Evolutionary conservation across 1,284 basidiomycete genomes (phyloP).

Genomic region (Microbotryum lychnidis-dioicae): DNA sequence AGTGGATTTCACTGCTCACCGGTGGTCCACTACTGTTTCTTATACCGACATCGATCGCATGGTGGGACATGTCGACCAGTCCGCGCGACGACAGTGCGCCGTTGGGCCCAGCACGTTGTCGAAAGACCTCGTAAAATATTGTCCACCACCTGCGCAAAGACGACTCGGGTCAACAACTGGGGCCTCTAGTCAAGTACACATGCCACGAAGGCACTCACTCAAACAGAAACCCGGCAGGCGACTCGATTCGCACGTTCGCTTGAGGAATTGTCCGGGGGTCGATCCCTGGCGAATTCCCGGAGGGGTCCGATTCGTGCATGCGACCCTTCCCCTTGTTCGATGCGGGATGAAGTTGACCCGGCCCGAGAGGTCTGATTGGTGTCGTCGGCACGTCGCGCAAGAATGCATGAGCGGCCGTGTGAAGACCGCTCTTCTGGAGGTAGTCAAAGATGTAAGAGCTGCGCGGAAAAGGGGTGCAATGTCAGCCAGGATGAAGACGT

Average conservation of each 20-base stretch:
- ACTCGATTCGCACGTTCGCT: constrained; percentile 19
- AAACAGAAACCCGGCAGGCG: constrained; percentile 24
- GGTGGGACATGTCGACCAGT: constrained; percentile 6
- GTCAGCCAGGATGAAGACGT: neutral
- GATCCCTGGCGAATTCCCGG: neutral
- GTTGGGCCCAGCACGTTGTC: neutral
- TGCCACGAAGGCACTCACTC: constrained; percentile 3
- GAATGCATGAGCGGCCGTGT: constrained; percentile 27
- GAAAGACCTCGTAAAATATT: constrained; percentile 30
- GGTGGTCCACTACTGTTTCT: neutral
- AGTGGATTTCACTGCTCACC: neutral
- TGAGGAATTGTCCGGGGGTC: constrained; percentile 9
- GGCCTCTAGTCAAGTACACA: neutral
- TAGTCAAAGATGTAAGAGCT: constrained; percentile 34
- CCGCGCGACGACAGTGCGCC: neutral
- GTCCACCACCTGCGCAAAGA: constrained; percentile 20
- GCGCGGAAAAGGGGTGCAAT: neutral
- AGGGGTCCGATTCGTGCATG: neutral
- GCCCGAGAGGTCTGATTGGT: constrained; percentile 3
- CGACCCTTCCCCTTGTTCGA: constrained; percentile 2
- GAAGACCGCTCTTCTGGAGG: constrained; percentile 24
- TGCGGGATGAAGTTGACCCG: constrained; percentile 5
- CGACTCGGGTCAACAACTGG: neutral
- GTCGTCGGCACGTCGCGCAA: constrained; percentile 23
- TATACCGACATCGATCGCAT: constrained; percentile 6